These are phyloP conservation scores for Pythium insidiosum DNA, from an alignment of 352 stramenopile genomes.

Conservation along the genomic window DNA sequence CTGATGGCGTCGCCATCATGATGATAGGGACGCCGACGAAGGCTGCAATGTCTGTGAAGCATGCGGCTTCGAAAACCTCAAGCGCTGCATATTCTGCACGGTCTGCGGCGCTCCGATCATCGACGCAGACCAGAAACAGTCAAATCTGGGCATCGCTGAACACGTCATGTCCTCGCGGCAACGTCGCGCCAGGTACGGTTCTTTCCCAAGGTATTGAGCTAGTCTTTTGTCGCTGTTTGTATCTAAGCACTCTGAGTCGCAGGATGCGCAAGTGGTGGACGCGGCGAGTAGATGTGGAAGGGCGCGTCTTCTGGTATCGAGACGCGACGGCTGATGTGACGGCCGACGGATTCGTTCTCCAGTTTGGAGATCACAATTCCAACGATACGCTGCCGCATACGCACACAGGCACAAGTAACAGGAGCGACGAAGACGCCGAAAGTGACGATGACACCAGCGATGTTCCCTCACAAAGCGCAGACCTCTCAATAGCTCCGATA, in stretches of 20 bases:
- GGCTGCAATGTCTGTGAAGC: conserved; percentile 2
- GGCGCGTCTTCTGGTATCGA: conserved; percentile 12
- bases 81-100: conserved; percentile 5
- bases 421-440: too few species aligned
- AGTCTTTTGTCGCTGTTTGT: neutral
- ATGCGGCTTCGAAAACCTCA: conserved; percentile 9
- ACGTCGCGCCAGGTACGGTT: neutral
- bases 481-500: conserved; percentile 15
- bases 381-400: neutral
- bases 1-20: too few species aligned
- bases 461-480: too few species aligned
- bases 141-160: too few species aligned
- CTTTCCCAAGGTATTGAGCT: neutral
- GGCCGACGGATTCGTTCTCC: neutral
- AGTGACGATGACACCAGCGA: too few species aligned
- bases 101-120: conserved; percentile 1
- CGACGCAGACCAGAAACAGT: too few species aligned
- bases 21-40: conserved; percentile 2
- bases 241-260: too few species aligned
- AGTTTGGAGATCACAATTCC: conserved; percentile 6
- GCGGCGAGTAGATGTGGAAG: conserved; percentile 12
- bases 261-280: conserved; percentile 19
- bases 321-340: neutral
- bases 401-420: too few species aligned
- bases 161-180: too few species aligned